A percentile compares a stretch with the other conserved stretches of the same genome.
phyloP scores from a whole-genome alignment of 1,139 yeast species.

The Lodderomyces margitis region DNA sequence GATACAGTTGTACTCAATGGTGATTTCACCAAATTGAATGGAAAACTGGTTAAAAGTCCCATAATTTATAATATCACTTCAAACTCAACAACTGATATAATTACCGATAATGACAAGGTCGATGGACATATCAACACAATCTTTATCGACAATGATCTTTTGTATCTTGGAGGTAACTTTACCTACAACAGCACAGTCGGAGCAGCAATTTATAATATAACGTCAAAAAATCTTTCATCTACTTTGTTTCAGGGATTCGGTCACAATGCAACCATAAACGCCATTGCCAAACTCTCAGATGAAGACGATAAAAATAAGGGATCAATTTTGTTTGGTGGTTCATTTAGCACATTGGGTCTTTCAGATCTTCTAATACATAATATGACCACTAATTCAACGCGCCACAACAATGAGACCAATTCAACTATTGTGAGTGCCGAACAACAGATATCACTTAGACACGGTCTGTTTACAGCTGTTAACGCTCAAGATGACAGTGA shows the following conservation, averaged over 20 bases:
- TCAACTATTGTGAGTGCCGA: conserved; percentile 52
- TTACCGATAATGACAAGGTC: conserved; percentile 24
- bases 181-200: conserved; percentile 55
- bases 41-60: conserved; percentile 45
- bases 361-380: conserved; percentile 41
- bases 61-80: conserved; percentile 52
- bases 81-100: conserved; percentile 39
- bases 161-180: conserved; percentile 84
- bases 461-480: conserved; percentile 58
- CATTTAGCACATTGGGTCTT: conserved; percentile 62
- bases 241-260: conserved; percentile 82
- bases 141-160: conserved; percentile 42
- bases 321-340: conserved; percentile 77
- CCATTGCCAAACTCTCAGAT: conserved; percentile 55
- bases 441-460: conserved; percentile 63
- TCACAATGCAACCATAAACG: conserved; percentile 53
- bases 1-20: conserved; percentile 46
- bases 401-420: conserved; percentile 29
- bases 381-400: conserved; percentile 22
- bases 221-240: conserved; percentile 38
- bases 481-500: conserved; percentile 42
- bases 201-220: conserved; percentile 63
- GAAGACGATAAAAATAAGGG: conserved; percentile 33
- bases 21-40: conserved; percentile 36
- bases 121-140: conserved; percentile 56